Percentiles rank a stretch among this genome's conserved stretches.
These are phyloP conservation scores for Diaporthe batatas DNA, from an alignment of 2,329 filamentous ascomycete genomes.

Conservation along the genomic window DNA sequence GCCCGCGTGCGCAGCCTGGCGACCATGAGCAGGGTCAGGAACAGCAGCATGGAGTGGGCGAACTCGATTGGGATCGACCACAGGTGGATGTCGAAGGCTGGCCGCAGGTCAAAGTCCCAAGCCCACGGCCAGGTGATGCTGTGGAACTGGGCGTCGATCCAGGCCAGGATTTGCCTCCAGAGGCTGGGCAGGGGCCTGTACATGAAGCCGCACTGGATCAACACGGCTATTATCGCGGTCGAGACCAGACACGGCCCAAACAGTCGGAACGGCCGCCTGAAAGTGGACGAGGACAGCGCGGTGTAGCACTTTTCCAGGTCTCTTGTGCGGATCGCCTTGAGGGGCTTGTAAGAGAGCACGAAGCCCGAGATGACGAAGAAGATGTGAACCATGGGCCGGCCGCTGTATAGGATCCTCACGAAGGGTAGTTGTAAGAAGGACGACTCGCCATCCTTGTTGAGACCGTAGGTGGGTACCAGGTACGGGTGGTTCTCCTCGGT, in stretches of 20 bases:
- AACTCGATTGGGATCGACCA: conserved; percentile 65
- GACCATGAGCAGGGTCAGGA: conserved; percentile 55
- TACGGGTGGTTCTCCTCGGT: conserved; percentile 56
- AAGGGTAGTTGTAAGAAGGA: conserved; percentile 60
- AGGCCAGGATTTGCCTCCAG: conserved; percentile 49
- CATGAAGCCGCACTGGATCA: conserved; percentile 50
- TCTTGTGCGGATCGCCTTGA: conserved; percentile 56
- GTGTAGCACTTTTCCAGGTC: conserved; percentile 54
- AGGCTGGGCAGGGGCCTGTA: conserved; percentile 47
- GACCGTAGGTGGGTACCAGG: conserved; percentile 53
- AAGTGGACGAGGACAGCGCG: conserved; percentile 60
- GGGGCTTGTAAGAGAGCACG: conserved; percentile 59
- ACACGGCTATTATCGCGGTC: conserved; percentile 55
- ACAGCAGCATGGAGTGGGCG: conserved; percentile 59
- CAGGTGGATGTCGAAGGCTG: conserved; percentile 58
- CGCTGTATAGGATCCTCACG: conserved; percentile 58
- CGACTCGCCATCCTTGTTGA: conserved; percentile 51
- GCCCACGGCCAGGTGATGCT: conserved; percentile 53
- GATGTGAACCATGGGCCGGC: conserved; percentile 63
- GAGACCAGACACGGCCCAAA: conserved; percentile 60
- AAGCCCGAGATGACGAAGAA: conserved; percentile 67
- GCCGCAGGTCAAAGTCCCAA: conserved; percentile 52
- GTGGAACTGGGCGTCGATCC: conserved; percentile 50
- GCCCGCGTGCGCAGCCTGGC: conserved; percentile 51
- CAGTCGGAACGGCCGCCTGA: conserved; percentile 61